phyloP scores from a whole-genome alignment of 2,329 filamentous ascomycete species.

The Aureobasidium sp. region DNA sequence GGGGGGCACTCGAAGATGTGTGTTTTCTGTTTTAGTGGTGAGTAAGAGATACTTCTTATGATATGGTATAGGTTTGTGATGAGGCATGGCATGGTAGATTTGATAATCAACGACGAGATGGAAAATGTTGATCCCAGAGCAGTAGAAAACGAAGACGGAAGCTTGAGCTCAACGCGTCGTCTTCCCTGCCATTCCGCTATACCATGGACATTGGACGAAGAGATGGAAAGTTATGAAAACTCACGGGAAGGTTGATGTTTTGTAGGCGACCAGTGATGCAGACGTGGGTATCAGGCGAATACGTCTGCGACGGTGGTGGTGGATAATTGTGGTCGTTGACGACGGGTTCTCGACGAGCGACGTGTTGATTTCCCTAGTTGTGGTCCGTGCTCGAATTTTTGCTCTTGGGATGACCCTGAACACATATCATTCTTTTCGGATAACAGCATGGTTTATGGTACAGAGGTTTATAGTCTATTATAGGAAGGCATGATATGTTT shows the following conservation, averaged over 20 bases:
- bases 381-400: not conserved
- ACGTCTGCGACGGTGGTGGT: constrained; percentile 1
- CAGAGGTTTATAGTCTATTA: too few species aligned
- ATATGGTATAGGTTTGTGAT: too few species aligned
- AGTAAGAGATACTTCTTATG: too few species aligned
- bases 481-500: too few species aligned
- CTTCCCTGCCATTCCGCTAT: too few species aligned
- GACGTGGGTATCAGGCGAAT: not conserved
- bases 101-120: too few species aligned
- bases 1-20: not conserved
- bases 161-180: too few species aligned
- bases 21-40: not conserved
- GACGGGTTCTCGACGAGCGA: not conserved
- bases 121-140: too few species aligned
- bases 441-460: too few species aligned
- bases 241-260: not conserved
- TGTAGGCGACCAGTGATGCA: not conserved
- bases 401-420: not conserved
- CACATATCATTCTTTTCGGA: too few species aligned
- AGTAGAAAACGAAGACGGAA: too few species aligned
- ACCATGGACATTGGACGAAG: not conserved
- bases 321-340: not conserved
- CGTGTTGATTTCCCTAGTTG: not conserved
- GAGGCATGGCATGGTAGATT: too few species aligned
- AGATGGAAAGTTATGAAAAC: not conserved